Evolutionary conservation across 2,329 filamentous ascomycete genomes (phyloP), one percentile per base, ranked within the genome.

Genomic region (Phaeosphaeria sp.): DNA sequence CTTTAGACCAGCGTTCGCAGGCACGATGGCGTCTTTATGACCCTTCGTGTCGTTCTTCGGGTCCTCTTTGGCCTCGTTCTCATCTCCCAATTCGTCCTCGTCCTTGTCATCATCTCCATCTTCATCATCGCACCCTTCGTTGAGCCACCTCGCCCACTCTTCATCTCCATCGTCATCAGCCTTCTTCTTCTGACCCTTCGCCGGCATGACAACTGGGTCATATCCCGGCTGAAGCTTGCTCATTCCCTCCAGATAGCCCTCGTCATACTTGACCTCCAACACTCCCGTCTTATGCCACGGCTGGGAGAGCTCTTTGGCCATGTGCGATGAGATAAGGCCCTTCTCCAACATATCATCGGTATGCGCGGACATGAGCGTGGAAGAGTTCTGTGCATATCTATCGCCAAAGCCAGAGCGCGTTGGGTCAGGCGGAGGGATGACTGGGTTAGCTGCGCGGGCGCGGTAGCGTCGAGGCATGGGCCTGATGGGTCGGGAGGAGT

Each of bases 341-440:
- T 39, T 11, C 13, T 17, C 36, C 2, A 39, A 15, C 36, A 39
- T 17, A 7, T 2, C 17, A 2, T 11, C 17, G 1, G 36, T 15
- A 7, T 39, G 36, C 13, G 36, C 15, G 7, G 36, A 39, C 36
- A 39, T 39, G 15, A 39, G 36, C 3, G 36, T n/a, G 4, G 36
- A 39, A 4, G 15, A 39, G 15, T 13, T 39, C 3, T 39, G 36
- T 6, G 65, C 63, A 22, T 56, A 65, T n/a, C 49, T 54, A 33
- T 69, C 65, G 22, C 68, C 69, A 27, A 59, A 67, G 1, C 11
- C 53, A 2, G 61, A 64, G n/a, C 65, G 61, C 6, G 53, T 49
- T 6, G 36, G 36, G 17, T 39, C 36, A 15, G 36, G 36, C 3
- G 36, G 17, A n/a, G 13, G 36, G 36, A 39, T 6, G 13, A 15